phyloP scores from a whole-genome alignment of 306 rosid species.

The Cicer bijugum region DNA sequence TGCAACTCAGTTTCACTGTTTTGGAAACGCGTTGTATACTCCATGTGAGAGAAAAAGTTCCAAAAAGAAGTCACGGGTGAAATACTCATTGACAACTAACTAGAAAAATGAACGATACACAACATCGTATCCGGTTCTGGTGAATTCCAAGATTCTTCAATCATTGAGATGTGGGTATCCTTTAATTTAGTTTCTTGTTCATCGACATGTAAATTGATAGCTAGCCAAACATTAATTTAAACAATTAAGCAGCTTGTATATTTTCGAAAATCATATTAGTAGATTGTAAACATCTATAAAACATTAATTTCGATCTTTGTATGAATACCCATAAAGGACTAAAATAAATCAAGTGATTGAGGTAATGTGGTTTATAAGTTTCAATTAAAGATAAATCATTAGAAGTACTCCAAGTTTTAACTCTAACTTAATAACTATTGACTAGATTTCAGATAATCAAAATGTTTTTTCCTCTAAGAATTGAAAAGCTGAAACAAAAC shows the following conservation, averaged over 20 bases:
- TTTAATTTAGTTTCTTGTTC: neutral
- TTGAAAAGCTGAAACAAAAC: no score
- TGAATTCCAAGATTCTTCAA: conserved; percentile 3
- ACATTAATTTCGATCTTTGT: neutral
- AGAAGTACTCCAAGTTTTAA: no score
- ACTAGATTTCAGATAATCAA: no score
- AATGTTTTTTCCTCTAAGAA: no score
- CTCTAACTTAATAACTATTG: no score
- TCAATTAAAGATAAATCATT: no score
- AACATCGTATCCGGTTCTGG: neutral
- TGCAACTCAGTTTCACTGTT: conserved; percentile 8
- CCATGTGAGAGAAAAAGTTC: conserved; percentile 4
- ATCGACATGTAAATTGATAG: neutral
- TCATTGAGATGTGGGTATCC: neutral
- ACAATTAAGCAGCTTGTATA: neutral
- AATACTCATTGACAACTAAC: neutral
- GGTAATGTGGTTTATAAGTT: no score
- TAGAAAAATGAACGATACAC: neutral
- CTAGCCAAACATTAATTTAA: neutral
- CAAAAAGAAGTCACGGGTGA: conserved; percentile 32
- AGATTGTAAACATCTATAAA: neutral
- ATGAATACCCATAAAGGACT: neutral
- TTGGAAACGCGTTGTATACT: neutral
- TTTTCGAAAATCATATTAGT: no score
- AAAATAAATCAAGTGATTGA: neutral